Conservation (phyloP, 1,284 basidiomycete species). For the Ustilago hordei region DNA sequence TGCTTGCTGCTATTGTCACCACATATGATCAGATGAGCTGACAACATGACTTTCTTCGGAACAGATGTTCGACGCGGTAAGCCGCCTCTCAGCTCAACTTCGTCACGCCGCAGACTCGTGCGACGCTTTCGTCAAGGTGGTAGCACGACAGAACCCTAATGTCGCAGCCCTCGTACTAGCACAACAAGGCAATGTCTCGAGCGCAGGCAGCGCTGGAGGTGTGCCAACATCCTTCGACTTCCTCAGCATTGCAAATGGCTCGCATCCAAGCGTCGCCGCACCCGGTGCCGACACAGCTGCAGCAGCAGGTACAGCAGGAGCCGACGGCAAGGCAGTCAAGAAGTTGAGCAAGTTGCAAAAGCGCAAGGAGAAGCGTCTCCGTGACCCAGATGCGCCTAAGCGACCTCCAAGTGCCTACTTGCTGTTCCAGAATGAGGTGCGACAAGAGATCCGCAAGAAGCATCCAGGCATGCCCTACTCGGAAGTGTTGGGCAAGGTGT, state of each 20-base stretch:
- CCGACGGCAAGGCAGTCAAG: constrained; percentile 48
- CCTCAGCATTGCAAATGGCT: constrained; percentile 45
- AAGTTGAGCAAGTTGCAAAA: constrained; percentile 55
- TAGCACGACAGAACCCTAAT: constrained; percentile 55
- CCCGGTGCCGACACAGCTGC: constrained; percentile 38
- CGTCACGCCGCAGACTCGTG: constrained; percentile 56
- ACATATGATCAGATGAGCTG: neutral
- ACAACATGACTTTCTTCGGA: neutral
- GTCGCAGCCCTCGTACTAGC: constrained; percentile 55
- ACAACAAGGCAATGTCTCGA: constrained; percentile 45
- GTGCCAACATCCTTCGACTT: constrained; percentile 50
- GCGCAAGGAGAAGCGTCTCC: constrained; percentile 54
- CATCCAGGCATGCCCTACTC: constrained; percentile 58
- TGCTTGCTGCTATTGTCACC: neutral
- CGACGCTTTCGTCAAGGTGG: constrained; percentile 56
- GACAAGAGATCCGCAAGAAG: constrained; percentile 59
- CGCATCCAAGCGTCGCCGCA: constrained; percentile 31
- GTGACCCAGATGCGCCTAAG: constrained; percentile 64
- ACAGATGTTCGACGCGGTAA: constrained; percentile 57
- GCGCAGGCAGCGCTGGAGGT: constrained; percentile 26
- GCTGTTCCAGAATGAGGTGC: constrained; percentile 65
- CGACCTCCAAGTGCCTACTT: constrained; percentile 64
- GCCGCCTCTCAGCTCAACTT: constrained; percentile 52
- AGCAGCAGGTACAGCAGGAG: constrained; percentile 34
- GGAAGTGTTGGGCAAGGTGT: constrained; percentile 60